A percentile compares a stretch with the other conserved stretches of the same genome.
These are phyloP conservation scores for Eutypella sp. DNA, from an alignment of 2,329 filamentous ascomycete genomes.

Conservation along the genomic window DNA sequence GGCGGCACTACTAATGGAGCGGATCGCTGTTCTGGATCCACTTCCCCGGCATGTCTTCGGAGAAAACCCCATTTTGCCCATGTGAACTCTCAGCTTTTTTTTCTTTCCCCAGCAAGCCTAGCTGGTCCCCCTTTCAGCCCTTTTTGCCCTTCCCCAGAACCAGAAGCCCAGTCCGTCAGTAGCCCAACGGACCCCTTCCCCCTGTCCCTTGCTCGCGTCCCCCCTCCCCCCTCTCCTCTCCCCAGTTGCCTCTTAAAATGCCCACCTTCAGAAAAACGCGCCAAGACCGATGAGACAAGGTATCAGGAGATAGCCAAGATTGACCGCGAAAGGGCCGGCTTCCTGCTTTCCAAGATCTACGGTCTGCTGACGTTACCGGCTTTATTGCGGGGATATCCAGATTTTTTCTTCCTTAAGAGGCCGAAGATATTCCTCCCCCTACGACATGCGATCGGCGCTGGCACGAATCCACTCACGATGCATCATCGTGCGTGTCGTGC, in stretches of 20 bases:
- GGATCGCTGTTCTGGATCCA: not conserved
- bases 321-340: not conserved
- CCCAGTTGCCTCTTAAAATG: too few relatives aligned
- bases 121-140: too few relatives aligned
- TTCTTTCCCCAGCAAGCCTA: too few relatives aligned
- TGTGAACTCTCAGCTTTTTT: not conserved
- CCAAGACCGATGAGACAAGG: not conserved
- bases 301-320: not conserved
- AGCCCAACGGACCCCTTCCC: too few relatives aligned
- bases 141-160: too few relatives aligned
- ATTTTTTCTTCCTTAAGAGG: not conserved
- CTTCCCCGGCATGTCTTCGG: constrained; percentile 1
- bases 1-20: not conserved
- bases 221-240: too few relatives aligned
- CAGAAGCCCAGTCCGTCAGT: too few relatives aligned
- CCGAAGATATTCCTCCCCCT: not conserved
- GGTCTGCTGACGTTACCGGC: not conserved
- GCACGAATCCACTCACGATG: not conserved
- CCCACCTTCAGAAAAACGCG: too few relatives aligned
- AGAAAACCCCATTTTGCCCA: too few relatives aligned
- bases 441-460: not conserved
- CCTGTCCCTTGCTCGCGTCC: too few relatives aligned
- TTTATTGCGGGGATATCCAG: not conserved
- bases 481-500: not conserved
- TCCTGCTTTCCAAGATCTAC: not conserved